Conservation (phyloP, 2,329 filamentous ascomycete species). For the Fusarium circinatum region DNA sequence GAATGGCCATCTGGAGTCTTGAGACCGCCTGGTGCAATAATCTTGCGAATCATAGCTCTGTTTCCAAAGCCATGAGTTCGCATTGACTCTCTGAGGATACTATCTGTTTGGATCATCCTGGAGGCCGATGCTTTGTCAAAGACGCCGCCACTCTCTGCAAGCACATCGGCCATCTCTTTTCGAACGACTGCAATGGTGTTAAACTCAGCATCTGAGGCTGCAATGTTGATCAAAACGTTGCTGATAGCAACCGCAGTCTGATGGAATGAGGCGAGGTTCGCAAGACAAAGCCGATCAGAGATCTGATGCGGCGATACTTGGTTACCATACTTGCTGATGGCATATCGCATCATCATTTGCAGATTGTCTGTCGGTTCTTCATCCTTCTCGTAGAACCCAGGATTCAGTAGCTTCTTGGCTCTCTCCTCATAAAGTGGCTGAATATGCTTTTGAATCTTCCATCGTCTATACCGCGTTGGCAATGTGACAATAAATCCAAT, state of each 20-base stretch:
- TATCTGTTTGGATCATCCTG: constrained; percentile 54
- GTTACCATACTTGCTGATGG: constrained; percentile 27
- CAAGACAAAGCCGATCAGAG: constrained; percentile 30
- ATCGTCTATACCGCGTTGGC: constrained; percentile 27
- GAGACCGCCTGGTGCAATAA: constrained; percentile 41
- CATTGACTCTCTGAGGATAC: constrained; percentile 55
- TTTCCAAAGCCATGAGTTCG: constrained; percentile 48
- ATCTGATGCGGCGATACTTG: constrained; percentile 43
- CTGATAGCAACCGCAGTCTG: constrained; percentile 53
- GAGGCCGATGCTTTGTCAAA: constrained; percentile 53
- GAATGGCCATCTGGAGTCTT: constrained; percentile 47
- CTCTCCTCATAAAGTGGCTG: constrained; percentile 7
- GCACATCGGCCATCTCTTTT: constrained; percentile 48
- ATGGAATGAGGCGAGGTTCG: constrained; percentile 53
- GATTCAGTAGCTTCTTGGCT: background rate
- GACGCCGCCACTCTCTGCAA: constrained; percentile 33
- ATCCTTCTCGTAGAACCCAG: background rate
- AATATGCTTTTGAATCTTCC: constrained; percentile 28
- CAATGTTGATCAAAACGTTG: constrained; percentile 53
- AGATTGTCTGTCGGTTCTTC: constrained; percentile 22
- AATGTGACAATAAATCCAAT: constrained; percentile 42
- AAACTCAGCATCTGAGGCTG: constrained; percentile 50
- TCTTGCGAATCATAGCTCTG: constrained; percentile 44
- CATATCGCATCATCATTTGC: constrained; percentile 36
- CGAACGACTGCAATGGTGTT: constrained; percentile 51